phyloP scores from a whole-genome alignment of 768 basidiomycete genomes.

The Scleroderma citrinum region DNA sequence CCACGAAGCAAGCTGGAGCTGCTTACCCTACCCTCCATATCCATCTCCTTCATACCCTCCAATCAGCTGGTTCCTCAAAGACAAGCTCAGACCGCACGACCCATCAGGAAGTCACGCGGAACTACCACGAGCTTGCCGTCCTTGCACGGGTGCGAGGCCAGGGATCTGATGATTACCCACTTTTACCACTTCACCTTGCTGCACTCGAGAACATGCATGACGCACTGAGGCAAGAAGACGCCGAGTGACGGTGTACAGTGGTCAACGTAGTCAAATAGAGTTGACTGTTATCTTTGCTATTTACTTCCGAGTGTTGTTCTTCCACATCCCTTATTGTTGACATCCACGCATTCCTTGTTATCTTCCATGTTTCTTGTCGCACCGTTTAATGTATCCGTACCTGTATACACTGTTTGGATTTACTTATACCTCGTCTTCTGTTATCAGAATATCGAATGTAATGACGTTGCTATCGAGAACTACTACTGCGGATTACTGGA shows the following conservation, averaged over 20 bases:
- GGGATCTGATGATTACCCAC: slow-evolving; percentile 43
- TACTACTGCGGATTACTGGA: slow-evolving; percentile 42
- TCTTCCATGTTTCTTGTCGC: neutral
- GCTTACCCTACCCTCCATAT: slow-evolving; percentile 49
- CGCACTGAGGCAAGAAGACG: slow-evolving; percentile 29
- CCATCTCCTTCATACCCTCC: slow-evolving; percentile 50
- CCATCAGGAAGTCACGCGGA: slow-evolving; percentile 54
- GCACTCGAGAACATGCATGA: slow-evolving; percentile 59
- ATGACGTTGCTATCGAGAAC: slow-evolving; percentile 13
- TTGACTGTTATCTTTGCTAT: neutral
- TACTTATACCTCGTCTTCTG: slow-evolving; percentile 3
- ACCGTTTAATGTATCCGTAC: neutral
- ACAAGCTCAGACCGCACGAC: slow-evolving; percentile 28
- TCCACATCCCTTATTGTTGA: neutral
- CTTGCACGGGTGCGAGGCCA: slow-evolving; percentile 39
- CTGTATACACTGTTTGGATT: slow-evolving; percentile 6
- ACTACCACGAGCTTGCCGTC: slow-evolving; percentile 64
- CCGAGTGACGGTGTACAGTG: slow-evolving; percentile 11
- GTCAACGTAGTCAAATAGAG: neutral
- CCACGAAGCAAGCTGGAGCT: slow-evolving; percentile 31
- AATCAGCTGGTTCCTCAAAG: slow-evolving; percentile 36
- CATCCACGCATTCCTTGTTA: neutral
- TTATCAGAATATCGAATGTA: neutral
- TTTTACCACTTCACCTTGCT: slow-evolving; percentile 68
- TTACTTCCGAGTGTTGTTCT: too few relatives aligned